Conservation (phyloP, 257 asterid genomes). For the Jacaranda copaia region DNA sequence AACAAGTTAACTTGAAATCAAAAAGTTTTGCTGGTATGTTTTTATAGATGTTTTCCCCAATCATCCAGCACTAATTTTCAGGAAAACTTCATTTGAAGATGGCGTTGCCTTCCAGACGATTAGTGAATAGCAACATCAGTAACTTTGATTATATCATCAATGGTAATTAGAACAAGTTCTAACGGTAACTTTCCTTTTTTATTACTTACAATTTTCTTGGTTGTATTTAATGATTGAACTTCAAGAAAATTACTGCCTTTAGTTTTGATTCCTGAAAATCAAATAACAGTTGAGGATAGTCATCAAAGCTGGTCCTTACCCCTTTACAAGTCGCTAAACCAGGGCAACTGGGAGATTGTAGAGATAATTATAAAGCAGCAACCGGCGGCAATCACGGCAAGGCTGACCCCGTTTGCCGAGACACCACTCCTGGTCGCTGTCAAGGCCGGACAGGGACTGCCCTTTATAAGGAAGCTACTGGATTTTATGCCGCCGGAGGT, state of each 20-base stretch:
- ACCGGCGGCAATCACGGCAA: slow-evolving; percentile 36
- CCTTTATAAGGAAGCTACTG: slow-evolving; percentile 34
- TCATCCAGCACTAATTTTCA: background rate
- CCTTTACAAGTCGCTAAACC: slow-evolving; percentile 31
- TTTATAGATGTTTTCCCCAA: too few species aligned
- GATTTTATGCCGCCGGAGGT: slow-evolving; percentile 38
- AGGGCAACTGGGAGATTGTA: slow-evolving; percentile 35
- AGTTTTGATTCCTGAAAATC: background rate
- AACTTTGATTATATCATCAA: slow-evolving; percentile 9
- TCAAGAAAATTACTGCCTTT: background rate
- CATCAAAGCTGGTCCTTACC: slow-evolving; percentile 33
- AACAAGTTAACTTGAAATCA: too few species aligned
- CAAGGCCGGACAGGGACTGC: slow-evolving; percentile 33
- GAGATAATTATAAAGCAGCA: slow-evolving; percentile 16
- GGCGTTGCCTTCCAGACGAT: background rate
- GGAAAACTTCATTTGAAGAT: background rate
- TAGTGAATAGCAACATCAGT: background rate
- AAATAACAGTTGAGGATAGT: slow-evolving; percentile 35
- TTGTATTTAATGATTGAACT: background rate
- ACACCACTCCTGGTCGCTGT: slow-evolving; percentile 43
- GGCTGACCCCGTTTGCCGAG: slow-evolving; percentile 41
- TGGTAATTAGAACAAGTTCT: background rate
- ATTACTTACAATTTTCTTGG: background rate
- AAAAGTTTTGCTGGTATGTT: too few species aligned
- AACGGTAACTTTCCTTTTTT: too few species aligned